Percentiles rank a stretch among this genome's conserved stretches.
Conservation (phyloP, 495 filamentous ascomycete species). For the Trichoderma parareesei region DNA sequence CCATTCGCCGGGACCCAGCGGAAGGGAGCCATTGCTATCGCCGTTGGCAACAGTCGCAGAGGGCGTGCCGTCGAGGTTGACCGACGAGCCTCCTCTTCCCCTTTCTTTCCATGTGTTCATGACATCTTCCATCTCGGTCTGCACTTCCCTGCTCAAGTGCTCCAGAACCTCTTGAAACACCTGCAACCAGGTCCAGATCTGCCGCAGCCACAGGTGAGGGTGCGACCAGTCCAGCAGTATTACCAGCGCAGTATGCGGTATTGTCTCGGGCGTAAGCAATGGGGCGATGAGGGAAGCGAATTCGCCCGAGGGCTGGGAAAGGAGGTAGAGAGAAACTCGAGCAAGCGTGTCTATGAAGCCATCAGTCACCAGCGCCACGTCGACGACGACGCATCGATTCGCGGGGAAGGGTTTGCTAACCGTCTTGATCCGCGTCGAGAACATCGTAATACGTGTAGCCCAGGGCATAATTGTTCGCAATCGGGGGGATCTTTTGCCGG, state of each 20-base stretch:
- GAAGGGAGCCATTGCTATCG: constrained; percentile 59
- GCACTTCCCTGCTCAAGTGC: constrained; percentile 66
- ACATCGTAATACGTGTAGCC: constrained; percentile 96
- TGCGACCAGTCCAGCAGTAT: constrained; percentile 87
- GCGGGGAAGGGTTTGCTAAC: constrained; percentile 30
- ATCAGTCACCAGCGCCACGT: constrained; percentile 14
- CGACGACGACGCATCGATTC: background rate
- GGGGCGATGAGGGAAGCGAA: constrained; percentile 80
- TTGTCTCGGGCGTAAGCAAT: constrained; percentile 74
- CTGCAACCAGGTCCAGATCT: constrained; percentile 80
- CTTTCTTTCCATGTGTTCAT: constrained; percentile 57
- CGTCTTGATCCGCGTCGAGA: constrained; percentile 89
- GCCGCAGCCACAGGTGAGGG: constrained; percentile 86
- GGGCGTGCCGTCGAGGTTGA: constrained; percentile 40
- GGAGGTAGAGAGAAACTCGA: constrained; percentile 82
- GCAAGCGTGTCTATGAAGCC: constrained; percentile 66
- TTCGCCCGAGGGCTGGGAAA: constrained; percentile 70
- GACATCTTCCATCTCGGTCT: constrained; percentile 74
- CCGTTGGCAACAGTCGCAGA: constrained; percentile 30
- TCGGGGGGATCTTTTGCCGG: constrained; percentile 58
- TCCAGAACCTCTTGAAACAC: constrained; percentile 67
- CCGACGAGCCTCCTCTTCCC: constrained; percentile 42
- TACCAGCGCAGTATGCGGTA: constrained; percentile 80
- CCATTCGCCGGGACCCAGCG: constrained; percentile 86
- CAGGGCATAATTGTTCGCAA: constrained; percentile 88